Base-by-base conservation (phyloP, 306 rosid species). In the Vigna mungo region DNA sequence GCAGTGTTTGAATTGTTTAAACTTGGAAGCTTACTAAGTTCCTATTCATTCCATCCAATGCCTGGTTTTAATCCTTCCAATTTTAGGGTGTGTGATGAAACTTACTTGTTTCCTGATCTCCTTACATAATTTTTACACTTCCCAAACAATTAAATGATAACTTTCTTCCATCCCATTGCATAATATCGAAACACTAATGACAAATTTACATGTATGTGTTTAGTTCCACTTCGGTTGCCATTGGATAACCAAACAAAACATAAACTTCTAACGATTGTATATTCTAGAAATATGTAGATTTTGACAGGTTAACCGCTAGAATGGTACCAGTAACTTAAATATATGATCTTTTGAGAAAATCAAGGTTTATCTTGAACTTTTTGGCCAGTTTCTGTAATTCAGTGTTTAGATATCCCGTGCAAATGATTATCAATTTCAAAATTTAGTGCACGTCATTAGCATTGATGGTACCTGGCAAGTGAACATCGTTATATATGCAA, bases 301-400 rank as follows among this genome's bases (percentile, higher is more conserved):
- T 72, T 32, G 71, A 52, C 10, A 6, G 44, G 39, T 27, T 66
- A 11, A 66, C 55, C 2, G 10, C 74, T 65, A 16, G 54, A 37
- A 8, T 21, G 11, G 43, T n/a, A 36, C 54, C 20, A 63, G 55
- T 58, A 56, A 17, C 37, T 72, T 59, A 30, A 51, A 43, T 32
- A 60, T 59, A 23, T 53, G 64, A 43, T 75, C 13, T 32, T 60
- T 62, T 5, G 9, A 61, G 72, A 55, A 76, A 59, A 75, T 62
- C 32, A 18, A 10, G 55, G 79, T 63, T 75, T 39, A 44, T 37
- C 32, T 2, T 11, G 39, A 30, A 14, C 32, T 14, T 63, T 76
- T 64, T 36, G 58, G 10, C 23, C 17, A 18, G 18, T 49, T 36
- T 52, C 51, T 49, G 64, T 27, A 37, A 9, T 76, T 63, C 51